A percentile compares a stretch with the other conserved stretches of the same genome.
phyloP scores from a whole-genome alignment of 148 eudicot species.

The Arctostaphylos glauca region DNA sequence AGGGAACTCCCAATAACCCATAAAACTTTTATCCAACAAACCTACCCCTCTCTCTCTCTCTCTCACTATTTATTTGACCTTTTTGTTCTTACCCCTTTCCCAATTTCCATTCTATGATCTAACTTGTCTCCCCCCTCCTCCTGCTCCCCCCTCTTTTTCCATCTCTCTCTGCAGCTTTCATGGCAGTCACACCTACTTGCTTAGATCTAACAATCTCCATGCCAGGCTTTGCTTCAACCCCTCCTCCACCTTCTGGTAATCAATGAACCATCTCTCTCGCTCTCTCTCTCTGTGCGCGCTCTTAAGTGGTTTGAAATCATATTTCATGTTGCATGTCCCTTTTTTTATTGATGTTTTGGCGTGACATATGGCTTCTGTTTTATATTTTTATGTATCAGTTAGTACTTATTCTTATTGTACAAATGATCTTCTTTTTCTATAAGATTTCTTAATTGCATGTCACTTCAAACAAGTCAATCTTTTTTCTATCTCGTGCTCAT shows the following conservation, averaged over 20 bases:
- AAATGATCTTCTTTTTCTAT: neutral
- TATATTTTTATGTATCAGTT: neutral
- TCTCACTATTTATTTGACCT: neutral
- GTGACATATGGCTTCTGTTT: neutral
- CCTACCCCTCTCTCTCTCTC: neutral
- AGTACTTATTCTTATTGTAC: neutral
- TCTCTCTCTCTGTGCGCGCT: neutral
- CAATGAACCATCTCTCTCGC: neutral
- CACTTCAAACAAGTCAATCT: neutral
- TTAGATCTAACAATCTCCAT: slow-evolving; percentile 40
- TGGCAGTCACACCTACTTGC: slow-evolving; percentile 33
- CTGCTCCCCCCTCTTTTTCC: neutral
- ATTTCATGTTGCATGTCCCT: neutral
- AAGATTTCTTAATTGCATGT: slow-evolving; percentile 3
- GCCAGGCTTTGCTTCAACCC: slow-evolving; percentile 23
- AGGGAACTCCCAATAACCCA: too few species aligned
- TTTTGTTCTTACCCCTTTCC: neutral
- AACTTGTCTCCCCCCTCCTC: neutral
- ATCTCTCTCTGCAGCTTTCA: slow-evolving; percentile 5
- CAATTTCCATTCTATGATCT: neutral
- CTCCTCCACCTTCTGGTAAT: slow-evolving; percentile 26
- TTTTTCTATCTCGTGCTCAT: neutral
- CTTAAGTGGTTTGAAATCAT: neutral
- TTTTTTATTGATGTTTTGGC: neutral
- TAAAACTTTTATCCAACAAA: slow-evolving; percentile 2